These are phyloP conservation scores for Colletotrichum horii DNA, from an alignment of 2,329 filamentous ascomycete genomes.

Conservation along the genomic window DNA sequence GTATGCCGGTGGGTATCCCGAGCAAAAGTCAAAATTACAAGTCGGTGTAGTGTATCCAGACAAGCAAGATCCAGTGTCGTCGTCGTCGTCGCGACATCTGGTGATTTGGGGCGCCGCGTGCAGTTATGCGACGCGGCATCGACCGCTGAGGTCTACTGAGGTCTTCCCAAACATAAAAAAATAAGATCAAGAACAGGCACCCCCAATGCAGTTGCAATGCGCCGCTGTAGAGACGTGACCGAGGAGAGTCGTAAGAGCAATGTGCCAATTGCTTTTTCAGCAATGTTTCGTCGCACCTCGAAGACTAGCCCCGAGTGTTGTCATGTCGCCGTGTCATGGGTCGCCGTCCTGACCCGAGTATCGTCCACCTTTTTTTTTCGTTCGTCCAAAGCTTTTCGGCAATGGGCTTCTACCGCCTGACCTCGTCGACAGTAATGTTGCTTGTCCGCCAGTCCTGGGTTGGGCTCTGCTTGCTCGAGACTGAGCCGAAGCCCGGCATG, in stretches of 20 bases:
- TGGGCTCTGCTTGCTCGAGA: slow-evolving; percentile 36
- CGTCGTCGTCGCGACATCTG: not conserved
- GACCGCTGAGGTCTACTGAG: not conserved
- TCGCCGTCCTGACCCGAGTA: not conserved
- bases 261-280: slow-evolving; percentile 3
- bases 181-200: not conserved
- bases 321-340: slow-evolving; percentile 16
- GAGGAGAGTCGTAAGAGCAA: slow-evolving; percentile 15
- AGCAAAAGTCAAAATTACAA: slow-evolving; percentile 17
- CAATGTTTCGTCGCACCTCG: slow-evolving; percentile 15
- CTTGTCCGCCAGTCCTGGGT: slow-evolving; percentile 47
- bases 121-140: not conserved
- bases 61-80: not conserved
- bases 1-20: not conserved
- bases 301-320: slow-evolving; percentile 6
- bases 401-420: slow-evolving; percentile 5
- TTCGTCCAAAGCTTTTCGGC: not conserved
- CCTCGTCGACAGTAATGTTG: slow-evolving; percentile 26
- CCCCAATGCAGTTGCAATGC: slow-evolving; percentile 14
- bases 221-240: slow-evolving; percentile 5
- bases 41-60: slow-evolving; percentile 9
- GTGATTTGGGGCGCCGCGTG: not conserved
- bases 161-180: not conserved
- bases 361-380: not conserved
- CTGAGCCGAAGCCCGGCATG: slow-evolving; percentile 59